Evolutionary conservation across 495 filamentous ascomycete genomes (phyloP).

Genomic region (Aspergillus nidulans): DNA sequence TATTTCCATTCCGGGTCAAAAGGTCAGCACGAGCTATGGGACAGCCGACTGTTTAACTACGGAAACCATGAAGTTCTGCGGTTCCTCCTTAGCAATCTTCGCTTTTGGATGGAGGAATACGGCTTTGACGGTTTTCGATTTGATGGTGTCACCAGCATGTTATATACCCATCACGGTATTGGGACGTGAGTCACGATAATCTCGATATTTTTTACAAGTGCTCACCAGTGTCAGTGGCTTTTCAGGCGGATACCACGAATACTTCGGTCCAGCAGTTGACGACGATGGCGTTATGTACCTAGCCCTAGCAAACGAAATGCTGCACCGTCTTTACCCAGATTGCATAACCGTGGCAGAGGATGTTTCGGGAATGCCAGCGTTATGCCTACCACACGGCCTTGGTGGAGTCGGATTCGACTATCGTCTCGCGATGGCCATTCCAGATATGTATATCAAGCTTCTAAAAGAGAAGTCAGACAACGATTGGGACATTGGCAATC

Average conservation of each 20-base stretch:
- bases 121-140: conserved; percentile 95
- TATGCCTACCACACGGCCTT: conserved; percentile 78
- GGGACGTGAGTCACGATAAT: conserved; percentile 70
- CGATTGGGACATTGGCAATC: conserved; percentile 87
- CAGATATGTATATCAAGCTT: conserved; percentile 98
- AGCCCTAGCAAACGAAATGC: conserved; percentile 94
- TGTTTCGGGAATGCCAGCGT: conserved; percentile 94
- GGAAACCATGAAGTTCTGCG: conserved; percentile 89
- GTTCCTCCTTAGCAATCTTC: conserved; percentile 89
- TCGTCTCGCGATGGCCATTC: conserved; percentile 94
- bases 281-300: conserved; percentile 94
- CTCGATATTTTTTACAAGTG: neutral
- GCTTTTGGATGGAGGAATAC: conserved; percentile 99
- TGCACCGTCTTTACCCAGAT: conserved; percentile 81
- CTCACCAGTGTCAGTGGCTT: conserved; percentile 63
- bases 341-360: conserved; percentile 92
- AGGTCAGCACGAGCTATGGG: conserved; percentile 89
- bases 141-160: conserved; percentile 97
- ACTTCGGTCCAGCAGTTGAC: conserved; percentile 89
- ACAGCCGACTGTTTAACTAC: conserved; percentile 96
- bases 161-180: conserved; percentile 94
- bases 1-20: conserved; percentile 89
- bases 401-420: conserved; percentile 97
- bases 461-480: conserved; percentile 89
- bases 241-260: conserved; percentile 97